Evolutionary conservation across 495 filamentous ascomycete genomes (phyloP).

Genomic region (Oidiodendron maius): DNA sequence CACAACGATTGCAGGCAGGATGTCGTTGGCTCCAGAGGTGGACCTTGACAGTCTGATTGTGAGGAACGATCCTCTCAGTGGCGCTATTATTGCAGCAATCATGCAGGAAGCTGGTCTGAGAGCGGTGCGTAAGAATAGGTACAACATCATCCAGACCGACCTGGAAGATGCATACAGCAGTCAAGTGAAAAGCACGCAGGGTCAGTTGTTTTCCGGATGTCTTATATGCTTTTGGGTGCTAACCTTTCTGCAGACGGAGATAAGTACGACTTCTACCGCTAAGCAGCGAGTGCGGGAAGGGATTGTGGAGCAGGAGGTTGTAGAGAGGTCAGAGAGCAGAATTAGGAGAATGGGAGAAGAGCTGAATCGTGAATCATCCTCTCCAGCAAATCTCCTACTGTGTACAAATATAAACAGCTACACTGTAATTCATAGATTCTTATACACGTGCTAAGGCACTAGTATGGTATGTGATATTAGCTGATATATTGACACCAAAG

Average conservation of each 20-base stretch:
- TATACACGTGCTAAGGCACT: too few species aligned
- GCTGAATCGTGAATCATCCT: too few species aligned
- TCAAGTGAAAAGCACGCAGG: conserved; percentile 85
- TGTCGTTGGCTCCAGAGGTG: conserved; percentile 93
- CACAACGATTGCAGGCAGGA: conserved; percentile 89
- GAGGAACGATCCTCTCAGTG: conserved; percentile 89
- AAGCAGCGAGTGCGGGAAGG: not conserved
- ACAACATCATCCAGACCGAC: conserved; percentile 96
- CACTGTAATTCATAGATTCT: conserved; percentile 9
- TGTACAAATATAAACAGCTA: conserved; percentile 9
- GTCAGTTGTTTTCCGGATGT: conserved; percentile 56
- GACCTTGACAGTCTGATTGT: conserved; percentile 94
- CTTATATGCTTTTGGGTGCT: not conserved
- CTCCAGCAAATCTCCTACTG: not conserved
- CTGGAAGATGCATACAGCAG: conserved; percentile 92
- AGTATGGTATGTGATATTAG: too few species aligned
- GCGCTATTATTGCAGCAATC: conserved; percentile 94
- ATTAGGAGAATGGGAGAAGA: conserved; percentile 2
- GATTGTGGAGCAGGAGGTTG: not conserved
- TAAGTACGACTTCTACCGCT: conserved; percentile 21
- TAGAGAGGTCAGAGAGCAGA: not conserved
- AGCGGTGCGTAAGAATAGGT: conserved; percentile 95
- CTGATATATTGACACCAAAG: too few species aligned
- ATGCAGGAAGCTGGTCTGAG: conserved; percentile 98
- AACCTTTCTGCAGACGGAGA: not conserved